Base-by-base conservation (phyloP, 768 basidiomycete species). In the Lactifluus hygrophoroides region DNA sequence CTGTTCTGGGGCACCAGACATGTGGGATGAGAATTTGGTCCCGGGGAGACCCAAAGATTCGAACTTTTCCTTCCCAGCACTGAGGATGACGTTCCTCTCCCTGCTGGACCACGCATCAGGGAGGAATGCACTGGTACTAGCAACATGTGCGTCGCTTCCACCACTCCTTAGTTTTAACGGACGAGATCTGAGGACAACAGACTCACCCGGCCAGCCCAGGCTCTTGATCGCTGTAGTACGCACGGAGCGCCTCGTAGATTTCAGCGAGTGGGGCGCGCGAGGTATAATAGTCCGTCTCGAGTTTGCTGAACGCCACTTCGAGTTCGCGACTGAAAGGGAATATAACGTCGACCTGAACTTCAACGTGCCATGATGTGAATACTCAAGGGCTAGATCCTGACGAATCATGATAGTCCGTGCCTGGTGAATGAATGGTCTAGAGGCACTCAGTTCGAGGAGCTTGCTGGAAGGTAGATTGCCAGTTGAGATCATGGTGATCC, bases 81-180 rank as follows among this genome's bases (percentile, higher is more conserved):
- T 79, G 19, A 88, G 67, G 0, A 82, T 82, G 58, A 89, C 69
- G 44, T 82, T 63, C 3, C 83, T 82, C 17, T 83, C 78, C 2
- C 76, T 73, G 64, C 88, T 73, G 65, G 84, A 86, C 88, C 88
- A 90, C 2, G 75, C 76, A 59, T 87, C 85, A 10, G 63, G 63
- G 37, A 64, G 52, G 42, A 61, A 54, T 19, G 30, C 45, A 30
- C 82, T 79, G 5, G 66, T 63, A 7, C 52, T 55, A 16, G 58
- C 25, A 10, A 57, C 56, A 0, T 65, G 52, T 9, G 60, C 51
- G 23, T 51, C 57, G 27, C 53, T 43, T 56, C 2, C 28, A 30
- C n/a, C 8, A 16, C 30, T 44, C 32, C 50, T 34, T 28, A 11
- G 43, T 45, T 17, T 38, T 16, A 6, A 16, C 1, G 21, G 8